These are phyloP conservation scores for Gossypium rotundifolium DNA, from an alignment of 345 rosid genomes.

Conservation along the genomic window DNA sequence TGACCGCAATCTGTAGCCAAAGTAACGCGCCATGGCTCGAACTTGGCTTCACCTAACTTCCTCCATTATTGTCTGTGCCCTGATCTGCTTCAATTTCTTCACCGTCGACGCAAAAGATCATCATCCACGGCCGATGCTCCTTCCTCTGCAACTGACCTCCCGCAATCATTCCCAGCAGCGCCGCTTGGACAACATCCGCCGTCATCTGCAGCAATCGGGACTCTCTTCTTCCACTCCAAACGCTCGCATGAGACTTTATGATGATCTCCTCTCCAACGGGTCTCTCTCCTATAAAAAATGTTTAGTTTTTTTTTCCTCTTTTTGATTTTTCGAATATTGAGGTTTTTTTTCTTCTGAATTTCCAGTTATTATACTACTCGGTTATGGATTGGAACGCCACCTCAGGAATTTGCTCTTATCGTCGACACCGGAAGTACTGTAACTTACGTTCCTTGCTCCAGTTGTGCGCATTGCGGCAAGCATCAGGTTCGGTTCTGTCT, in stretches of 20 bases:
- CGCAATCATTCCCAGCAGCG: slow-evolving; percentile 38
- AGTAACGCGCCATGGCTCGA: slow-evolving; percentile 25
- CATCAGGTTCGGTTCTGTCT: slow-evolving; percentile 34
- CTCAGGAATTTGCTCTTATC: slow-evolving; percentile 73
- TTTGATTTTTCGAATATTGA: neutral
- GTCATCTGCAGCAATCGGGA: slow-evolving; percentile 59
- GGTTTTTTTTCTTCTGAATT: neutral
- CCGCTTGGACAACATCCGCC: slow-evolving; percentile 42
- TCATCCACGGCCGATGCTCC: slow-evolving; percentile 39
- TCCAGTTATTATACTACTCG: slow-evolving; percentile 62
- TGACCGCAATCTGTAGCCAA: neutral
- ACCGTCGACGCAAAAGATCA: slow-evolving; percentile 9
- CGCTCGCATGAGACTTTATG: slow-evolving; percentile 77
- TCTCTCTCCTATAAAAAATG: slow-evolving; percentile 9
- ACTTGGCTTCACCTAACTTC: slow-evolving; percentile 5
- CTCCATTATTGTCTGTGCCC: slow-evolving; percentile 15
- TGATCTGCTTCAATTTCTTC: slow-evolving; percentile 4
- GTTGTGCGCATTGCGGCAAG: slow-evolving; percentile 57
- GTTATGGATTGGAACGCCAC: slow-evolving; percentile 68
- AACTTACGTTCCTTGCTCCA: slow-evolving; percentile 72
- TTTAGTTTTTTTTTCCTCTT: neutral
- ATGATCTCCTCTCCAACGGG: slow-evolving; percentile 71
- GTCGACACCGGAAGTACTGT: slow-evolving; percentile 80
- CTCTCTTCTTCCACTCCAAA: slow-evolving; percentile 36
- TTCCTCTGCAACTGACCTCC: slow-evolving; percentile 52